phyloP scores from a whole-genome alignment of 192 early-diverging fungal genomes.

The Coemansia pectinata region DNA sequence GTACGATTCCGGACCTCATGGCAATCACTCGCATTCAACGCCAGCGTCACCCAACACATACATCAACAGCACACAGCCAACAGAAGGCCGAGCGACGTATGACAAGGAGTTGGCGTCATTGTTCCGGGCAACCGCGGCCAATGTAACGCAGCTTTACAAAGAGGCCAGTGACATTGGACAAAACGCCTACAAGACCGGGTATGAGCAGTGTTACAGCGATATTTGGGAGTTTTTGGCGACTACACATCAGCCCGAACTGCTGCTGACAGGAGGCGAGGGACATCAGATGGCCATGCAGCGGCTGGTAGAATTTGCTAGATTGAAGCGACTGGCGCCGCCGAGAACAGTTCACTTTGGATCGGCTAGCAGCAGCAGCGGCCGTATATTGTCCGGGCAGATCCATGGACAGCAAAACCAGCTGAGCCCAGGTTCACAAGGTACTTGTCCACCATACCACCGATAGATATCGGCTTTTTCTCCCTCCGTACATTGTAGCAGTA shows the following conservation, averaged over 20 bases:
- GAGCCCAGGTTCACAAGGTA: conserved; percentile 10
- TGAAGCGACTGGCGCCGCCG: conserved; percentile 32
- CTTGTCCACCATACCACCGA: conserved; percentile 3
- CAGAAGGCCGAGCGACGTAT: conserved; percentile 25
- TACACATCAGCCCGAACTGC: conserved; percentile 14
- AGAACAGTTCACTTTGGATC: conserved; percentile 7
- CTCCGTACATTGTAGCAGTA: neutral
- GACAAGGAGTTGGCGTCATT: conserved; percentile 46
- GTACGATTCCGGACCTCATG: conserved; percentile 34
- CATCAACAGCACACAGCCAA: conserved; percentile 9
- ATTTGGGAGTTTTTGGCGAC: conserved; percentile 41
- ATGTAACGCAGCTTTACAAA: conserved; percentile 53
- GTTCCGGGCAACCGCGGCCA: conserved; percentile 50
- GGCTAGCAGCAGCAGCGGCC: neutral
- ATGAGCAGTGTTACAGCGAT: conserved; percentile 53
- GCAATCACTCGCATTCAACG: conserved; percentile 44
- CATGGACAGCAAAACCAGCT: conserved; percentile 5
- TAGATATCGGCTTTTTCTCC: neutral
- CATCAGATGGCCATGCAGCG: conserved; percentile 27
- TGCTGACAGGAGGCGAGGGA: neutral
- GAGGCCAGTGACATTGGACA: conserved; percentile 49
- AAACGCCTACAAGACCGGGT: conserved; percentile 45
- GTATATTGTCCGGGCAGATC: neutral
- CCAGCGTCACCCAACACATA: conserved; percentile 42
- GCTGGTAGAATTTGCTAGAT: conserved; percentile 44